These are phyloP conservation scores for Verticillium zaregamsianum DNA, from an alignment of 2,329 filamentous ascomycete species.

Conservation along the genomic window DNA sequence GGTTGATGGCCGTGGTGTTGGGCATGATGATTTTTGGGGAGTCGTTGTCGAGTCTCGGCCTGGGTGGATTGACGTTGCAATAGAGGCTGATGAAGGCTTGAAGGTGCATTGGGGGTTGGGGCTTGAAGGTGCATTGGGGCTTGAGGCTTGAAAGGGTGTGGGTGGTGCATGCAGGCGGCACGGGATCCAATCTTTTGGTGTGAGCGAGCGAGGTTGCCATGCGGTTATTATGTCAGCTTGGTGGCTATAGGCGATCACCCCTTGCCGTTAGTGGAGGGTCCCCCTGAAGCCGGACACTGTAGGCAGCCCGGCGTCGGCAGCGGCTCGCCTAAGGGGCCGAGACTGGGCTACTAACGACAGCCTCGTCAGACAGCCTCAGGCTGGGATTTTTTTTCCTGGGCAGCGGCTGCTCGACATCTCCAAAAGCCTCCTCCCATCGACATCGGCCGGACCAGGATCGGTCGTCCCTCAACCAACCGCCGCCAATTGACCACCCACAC, in stretches of 20 bases:
- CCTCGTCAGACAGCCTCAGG: background rate
- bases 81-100: background rate
- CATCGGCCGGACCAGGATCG: background rate
- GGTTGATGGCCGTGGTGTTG: background rate
- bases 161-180: too few relatives aligned
- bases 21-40: background rate
- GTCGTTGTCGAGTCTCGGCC: background rate
- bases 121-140: background rate
- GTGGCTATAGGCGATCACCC: background rate
- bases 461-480: background rate
- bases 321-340: background rate
- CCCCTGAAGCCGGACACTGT: background rate
- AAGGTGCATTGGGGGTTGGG: background rate
- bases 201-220: background rate
- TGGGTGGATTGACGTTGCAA: background rate
- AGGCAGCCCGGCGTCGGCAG: background rate
- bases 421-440: background rate
- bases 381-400: background rate
- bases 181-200: too few relatives aligned
- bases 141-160: too few relatives aligned
- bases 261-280: background rate
- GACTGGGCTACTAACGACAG: background rate
- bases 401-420: background rate
- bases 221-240: background rate
- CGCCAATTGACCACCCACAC: background rate